Conservation (phyloP, 306 rosid genomes). For the Ziziphus jujuba region DNA sequence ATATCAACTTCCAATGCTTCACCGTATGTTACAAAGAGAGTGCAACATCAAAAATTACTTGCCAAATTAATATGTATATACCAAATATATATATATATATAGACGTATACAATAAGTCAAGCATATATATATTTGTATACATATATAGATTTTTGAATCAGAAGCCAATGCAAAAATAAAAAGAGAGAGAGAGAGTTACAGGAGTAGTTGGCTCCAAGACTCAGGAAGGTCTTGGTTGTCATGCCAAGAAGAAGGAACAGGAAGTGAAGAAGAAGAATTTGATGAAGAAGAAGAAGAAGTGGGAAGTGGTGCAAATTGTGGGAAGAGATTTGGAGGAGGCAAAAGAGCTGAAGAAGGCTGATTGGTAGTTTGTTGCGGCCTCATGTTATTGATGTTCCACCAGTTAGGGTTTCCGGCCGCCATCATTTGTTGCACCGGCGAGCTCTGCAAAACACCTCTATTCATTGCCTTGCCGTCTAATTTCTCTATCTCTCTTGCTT, state of each 20-base stretch:
- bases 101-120: not conserved
- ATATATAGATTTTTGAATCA: not conserved
- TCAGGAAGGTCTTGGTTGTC: conserved; percentile 68
- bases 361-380: conserved; percentile 36
- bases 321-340: conserved; percentile 29
- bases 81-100: too few species aligned
- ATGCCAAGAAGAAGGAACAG: conserved; percentile 63
- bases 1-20: not conserved
- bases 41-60: too few species aligned
- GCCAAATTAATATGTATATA: too few species aligned
- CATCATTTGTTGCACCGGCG: conserved; percentile 94
- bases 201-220: conserved; percentile 90
- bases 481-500: conserved; percentile 10
- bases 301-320: conserved; percentile 24
- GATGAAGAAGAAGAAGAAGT: conserved; percentile 33
- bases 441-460: conserved; percentile 74
- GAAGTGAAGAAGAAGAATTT: conserved; percentile 39
- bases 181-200: conserved; percentile 38
- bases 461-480: conserved; percentile 56
- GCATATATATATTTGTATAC: not conserved
- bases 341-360: conserved; percentile 55
- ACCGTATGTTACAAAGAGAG: too few species aligned
- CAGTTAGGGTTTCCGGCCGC: conserved; percentile 82
- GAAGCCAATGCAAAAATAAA: conserved; percentile 13
- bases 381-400: conserved; percentile 78